These are phyloP conservation scores for Epichloe scottii DNA, from an alignment of 2,329 filamentous ascomycete species.

Conservation along the genomic window DNA sequence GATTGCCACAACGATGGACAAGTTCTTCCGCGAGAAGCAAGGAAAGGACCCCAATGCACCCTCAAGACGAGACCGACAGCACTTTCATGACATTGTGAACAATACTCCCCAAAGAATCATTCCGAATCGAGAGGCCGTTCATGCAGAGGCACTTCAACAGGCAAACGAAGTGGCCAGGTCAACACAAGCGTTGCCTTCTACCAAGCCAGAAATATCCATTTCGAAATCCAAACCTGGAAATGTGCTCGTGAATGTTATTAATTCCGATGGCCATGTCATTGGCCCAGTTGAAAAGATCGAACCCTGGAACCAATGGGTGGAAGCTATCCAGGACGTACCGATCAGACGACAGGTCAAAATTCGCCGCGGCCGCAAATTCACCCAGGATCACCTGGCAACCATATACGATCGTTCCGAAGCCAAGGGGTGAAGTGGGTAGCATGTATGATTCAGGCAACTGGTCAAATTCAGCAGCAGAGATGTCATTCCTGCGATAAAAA, in stretches of 20 bases:
- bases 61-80: conserved; percentile 9
- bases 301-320: conserved; percentile 28
- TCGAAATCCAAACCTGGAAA: conserved; percentile 4
- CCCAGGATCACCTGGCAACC: conserved; percentile 22
- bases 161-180: neutral
- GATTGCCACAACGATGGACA: conserved; percentile 18
- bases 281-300: conserved; percentile 25
- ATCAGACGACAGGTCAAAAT: conserved; percentile 28
- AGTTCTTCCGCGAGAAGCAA: conserved; percentile 21
- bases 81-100: conserved; percentile 4
- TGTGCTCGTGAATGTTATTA: conserved; percentile 22
- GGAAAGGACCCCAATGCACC: conserved; percentile 12
- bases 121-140: neutral
- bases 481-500: conserved; percentile 30
- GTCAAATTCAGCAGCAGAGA: conserved; percentile 25
- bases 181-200: conserved; percentile 1
- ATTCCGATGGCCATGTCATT: conserved; percentile 25
- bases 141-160: conserved; percentile 4
- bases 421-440: conserved; percentile 34
- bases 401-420: conserved; percentile 30
- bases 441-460: conserved; percentile 38
- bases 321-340: conserved; percentile 23
- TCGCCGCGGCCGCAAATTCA: conserved; percentile 29
- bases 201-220: neutral
- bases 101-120: neutral